phyloP scores from a whole-genome alignment of 2,329 filamentous ascomycete species.

The Paecilomyces formosus region DNA sequence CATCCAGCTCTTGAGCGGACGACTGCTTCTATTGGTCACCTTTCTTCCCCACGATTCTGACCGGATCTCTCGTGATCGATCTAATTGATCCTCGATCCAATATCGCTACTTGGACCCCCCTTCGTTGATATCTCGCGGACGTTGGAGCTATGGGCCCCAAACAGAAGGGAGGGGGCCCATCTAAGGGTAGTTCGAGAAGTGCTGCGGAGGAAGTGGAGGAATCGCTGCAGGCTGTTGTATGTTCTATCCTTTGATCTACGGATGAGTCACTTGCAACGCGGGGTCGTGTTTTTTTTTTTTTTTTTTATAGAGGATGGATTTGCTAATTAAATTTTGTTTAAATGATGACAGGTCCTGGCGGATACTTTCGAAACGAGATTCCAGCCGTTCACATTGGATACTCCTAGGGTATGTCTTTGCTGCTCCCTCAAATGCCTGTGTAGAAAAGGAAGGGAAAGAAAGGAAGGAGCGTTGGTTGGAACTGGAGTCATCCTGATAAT shows the following conservation, averaged over 20 bases:
- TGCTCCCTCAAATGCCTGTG: not conserved
- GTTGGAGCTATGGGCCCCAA: slow-evolving; percentile 25
- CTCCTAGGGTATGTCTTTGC: slow-evolving; percentile 63
- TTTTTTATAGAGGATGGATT: not conserved
- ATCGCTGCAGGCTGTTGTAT: slow-evolving; percentile 55
- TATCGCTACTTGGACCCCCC: not conserved
- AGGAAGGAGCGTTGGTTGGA: not conserved
- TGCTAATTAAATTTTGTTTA: slow-evolving; percentile 7
- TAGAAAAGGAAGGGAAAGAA: not conserved
- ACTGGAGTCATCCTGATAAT: not conserved
- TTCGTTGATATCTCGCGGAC: not conserved
- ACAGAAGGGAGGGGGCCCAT: slow-evolving; percentile 16
- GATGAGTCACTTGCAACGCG: not conserved
- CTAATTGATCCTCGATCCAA: not conserved
- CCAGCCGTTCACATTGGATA: slow-evolving; percentile 79
- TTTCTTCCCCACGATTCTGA: not conserved
- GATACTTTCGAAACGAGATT: slow-evolving; percentile 94
- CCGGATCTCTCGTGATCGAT: not conserved
- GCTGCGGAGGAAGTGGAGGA: slow-evolving; percentile 54
- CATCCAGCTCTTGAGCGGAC: not conserved
- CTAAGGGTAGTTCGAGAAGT: slow-evolving; percentile 19
- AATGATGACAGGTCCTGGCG: slow-evolving; percentile 61
- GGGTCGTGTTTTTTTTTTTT: not conserved
- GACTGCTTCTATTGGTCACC: not conserved
- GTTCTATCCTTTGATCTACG: slow-evolving; percentile 15